Evolutionary conservation across 257 asterid genomes (phyloP), one percentile per base, ranked within the genome.

Genomic region (Nemophila menziesii): DNA sequence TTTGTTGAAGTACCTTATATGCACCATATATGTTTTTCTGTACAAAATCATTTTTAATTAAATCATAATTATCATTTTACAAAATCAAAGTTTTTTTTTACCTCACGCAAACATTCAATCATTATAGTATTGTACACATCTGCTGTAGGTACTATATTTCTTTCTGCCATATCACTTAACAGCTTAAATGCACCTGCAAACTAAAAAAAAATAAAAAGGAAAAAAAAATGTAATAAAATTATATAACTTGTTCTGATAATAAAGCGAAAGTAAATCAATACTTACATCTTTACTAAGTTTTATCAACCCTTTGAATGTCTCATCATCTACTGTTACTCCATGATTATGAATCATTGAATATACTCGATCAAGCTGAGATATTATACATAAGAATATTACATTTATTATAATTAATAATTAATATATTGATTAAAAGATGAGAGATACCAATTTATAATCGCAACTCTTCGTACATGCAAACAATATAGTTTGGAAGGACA

Each of bases 101-200:
- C 96, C 96, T 81, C 92, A 14, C 89, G 93, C 47, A 86, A 71
- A 76, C 66, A 79, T 52, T 96, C 94, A 23, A 75, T 70, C 75
- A 81, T 69, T 67, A 90, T 60, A 48, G 62, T 45, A 43, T 90
- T 90, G 73, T 66, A 90, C 68, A 90, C 73, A 68, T 47, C 20
- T 18, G 68, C 15, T 29, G 93, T 72, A 51, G 96, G 93, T 50
- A 5, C 50, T 64, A 80, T 18, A 37, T 60, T 57, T 59, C 66
- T 56, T 19, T 52, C 62, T 50, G 52, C 55, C 52, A 79, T 57
- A 61, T 90, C 96, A 22, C 29, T 33, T 50, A 90, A 64, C 71
- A 90, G 53, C 55, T 43, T 62, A 67, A 81, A 81, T 24, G 99
- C 99, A 50, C 94, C 93, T 67, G 69, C 76, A 71, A 76, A 85